Conservation (phyloP, 768 basidiomycete species). For the Sporobolomyces pararoseus region DNA sequence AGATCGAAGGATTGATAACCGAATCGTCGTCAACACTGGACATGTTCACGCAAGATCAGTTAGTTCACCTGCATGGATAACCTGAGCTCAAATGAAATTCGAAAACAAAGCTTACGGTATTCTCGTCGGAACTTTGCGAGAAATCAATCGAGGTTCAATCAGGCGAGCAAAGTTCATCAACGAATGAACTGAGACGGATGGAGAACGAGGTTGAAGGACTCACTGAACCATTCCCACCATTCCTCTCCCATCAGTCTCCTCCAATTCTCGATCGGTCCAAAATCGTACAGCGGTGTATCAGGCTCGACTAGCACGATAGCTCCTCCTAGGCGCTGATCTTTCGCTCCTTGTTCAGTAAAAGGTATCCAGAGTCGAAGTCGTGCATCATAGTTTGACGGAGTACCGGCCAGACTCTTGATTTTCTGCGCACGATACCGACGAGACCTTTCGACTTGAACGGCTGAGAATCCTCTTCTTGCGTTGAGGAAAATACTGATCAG, state of each 20-base stretch:
- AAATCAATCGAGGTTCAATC: too few relatives aligned
- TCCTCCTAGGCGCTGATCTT: background rate
- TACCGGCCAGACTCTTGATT: background rate
- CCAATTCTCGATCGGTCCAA: conserved; percentile 30
- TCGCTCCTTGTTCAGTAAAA: background rate
- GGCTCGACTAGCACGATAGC: conserved; percentile 24
- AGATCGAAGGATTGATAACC: conserved; percentile 2
- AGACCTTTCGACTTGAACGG: conserved; percentile 33
- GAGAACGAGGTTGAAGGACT: too few relatives aligned
- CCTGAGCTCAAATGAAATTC: background rate
- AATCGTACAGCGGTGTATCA: conserved; percentile 20
- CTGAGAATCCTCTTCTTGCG: background rate
- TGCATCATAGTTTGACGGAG: conserved; percentile 6
- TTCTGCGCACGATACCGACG: background rate
- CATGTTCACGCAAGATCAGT: too few relatives aligned
- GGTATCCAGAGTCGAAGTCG: conserved; percentile 25
- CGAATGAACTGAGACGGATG: background rate
- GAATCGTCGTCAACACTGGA: background rate
- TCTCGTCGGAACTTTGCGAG: conserved; percentile 8
- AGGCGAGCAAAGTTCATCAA: background rate
- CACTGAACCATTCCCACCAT: conserved; percentile 34
- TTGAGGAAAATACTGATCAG: conserved; percentile 17
- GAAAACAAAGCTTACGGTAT: background rate
- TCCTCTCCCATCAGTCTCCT: conserved; percentile 16
- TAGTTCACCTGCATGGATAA: background rate